Evolutionary conservation across 805 yeast genomes (phyloP).

Genomic region (Starmerella tilneyi): DNA sequence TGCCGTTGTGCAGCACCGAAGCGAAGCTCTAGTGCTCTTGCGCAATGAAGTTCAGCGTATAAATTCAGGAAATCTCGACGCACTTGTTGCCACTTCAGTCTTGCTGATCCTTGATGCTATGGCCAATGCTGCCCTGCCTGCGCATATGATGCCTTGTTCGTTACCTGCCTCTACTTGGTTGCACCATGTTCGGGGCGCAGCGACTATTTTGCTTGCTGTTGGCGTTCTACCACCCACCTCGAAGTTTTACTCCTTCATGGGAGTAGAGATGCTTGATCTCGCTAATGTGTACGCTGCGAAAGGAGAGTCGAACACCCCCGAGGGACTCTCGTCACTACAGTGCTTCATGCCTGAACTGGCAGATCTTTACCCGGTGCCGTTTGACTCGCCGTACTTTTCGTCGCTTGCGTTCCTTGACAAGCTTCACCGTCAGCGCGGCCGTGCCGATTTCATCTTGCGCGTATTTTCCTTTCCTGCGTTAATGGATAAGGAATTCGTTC

Average conservation of each 20-base stretch:
- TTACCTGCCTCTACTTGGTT: conserved; percentile 94
- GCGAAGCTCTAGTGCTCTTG: conserved; percentile 70
- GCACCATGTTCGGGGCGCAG: conserved; percentile 94
- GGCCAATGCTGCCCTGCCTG: conserved; percentile 73
- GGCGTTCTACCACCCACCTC: conserved; percentile 75
- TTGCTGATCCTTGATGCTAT: conserved; percentile 84
- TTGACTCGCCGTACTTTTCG: conserved; percentile 75
- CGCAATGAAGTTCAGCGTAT: conserved; percentile 81
- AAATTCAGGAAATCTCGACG: conserved; percentile 69
- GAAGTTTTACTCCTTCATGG: conserved; percentile 55
- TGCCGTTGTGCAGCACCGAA: conserved; percentile 66
- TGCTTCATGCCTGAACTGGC: conserved; percentile 81
- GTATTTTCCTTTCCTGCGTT: conserved; percentile 91
- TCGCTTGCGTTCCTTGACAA: conserved; percentile 79
- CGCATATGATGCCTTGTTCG: conserved; percentile 39
- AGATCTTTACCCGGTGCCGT: conserved; percentile 77
- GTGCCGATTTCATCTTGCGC: conserved; percentile 74
- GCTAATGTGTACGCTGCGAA: conserved; percentile 42
- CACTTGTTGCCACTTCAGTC: conserved; percentile 83
- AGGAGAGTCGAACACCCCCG: background rate
- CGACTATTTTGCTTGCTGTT: conserved; percentile 89
- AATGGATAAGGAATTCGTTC: conserved; percentile 67
- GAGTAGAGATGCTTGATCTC: conserved; percentile 82
- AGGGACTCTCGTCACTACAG: conserved; percentile 27
- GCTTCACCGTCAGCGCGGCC: conserved; percentile 62